Percentiles rank a stretch among this genome's conserved stretches.
Conservation (phyloP, 1,284 basidiomycete species). For the Trichosporon coremiiforme region DNA sequence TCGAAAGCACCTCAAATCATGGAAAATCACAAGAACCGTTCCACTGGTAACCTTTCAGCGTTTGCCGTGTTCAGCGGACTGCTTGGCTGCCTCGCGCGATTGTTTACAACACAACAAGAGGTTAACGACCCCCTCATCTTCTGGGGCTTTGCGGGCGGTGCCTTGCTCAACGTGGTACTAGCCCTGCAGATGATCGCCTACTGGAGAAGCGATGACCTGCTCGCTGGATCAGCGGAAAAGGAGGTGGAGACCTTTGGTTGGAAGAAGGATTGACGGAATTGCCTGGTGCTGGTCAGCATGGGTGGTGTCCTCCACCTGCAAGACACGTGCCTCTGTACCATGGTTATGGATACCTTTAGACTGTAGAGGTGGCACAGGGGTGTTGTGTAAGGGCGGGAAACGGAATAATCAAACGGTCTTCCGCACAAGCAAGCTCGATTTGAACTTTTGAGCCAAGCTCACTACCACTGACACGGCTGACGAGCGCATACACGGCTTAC, state of each 20-base stretch:
- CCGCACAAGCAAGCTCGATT: too few relatives aligned
- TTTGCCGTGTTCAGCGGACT: slow-evolving; percentile 80
- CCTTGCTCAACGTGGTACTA: slow-evolving; percentile 75
- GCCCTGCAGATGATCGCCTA: slow-evolving; percentile 79
- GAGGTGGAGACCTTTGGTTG: not conserved
- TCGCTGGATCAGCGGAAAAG: not conserved
- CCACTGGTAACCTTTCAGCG: slow-evolving; percentile 85
- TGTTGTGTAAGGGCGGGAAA: too few relatives aligned
- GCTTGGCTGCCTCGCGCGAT: slow-evolving; percentile 77
- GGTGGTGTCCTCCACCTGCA: too few relatives aligned
- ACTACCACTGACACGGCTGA: too few relatives aligned
- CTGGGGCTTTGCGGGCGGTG: slow-evolving; percentile 76
- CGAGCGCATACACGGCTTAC: not conserved
- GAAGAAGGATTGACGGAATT: slow-evolving; percentile 20
- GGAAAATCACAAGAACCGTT: slow-evolving; percentile 70
- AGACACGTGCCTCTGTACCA: too few relatives aligned
- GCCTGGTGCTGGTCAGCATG: too few relatives aligned
- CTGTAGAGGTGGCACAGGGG: too few relatives aligned
- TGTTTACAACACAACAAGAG: slow-evolving; percentile 87
- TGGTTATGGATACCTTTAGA: too few relatives aligned
- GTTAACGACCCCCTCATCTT: slow-evolving; percentile 76
- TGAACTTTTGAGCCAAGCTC: too few relatives aligned
- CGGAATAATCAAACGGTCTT: too few relatives aligned
- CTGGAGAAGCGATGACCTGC: slow-evolving; percentile 63
- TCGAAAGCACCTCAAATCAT: slow-evolving; percentile 85